Percentiles rank a stretch among this genome's conserved stretches.
phyloP scores from a whole-genome alignment of 805 yeast species.

The Zygosaccharomyces kombuchaensis region DNA sequence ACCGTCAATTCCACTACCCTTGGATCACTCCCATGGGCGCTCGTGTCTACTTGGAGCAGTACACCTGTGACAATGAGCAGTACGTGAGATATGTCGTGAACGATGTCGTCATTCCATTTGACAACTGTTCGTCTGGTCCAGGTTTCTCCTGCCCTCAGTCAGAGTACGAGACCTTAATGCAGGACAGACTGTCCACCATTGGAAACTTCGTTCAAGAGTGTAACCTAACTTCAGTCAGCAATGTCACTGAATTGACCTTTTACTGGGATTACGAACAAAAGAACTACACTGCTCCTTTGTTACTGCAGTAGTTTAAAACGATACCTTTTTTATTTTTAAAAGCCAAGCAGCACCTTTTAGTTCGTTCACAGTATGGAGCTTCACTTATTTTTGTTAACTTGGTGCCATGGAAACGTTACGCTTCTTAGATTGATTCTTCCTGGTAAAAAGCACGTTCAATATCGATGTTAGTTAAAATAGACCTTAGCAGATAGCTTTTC shows the following conservation, averaged over 20 bases:
- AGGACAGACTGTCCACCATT: too few species aligned
- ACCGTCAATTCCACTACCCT: constrained; percentile 43
- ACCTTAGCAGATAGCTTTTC: too few species aligned
- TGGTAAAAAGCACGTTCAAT: too few species aligned
- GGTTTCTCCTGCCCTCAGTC: constrained; percentile 45
- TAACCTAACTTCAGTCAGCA: constrained; percentile 19
- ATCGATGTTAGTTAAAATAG: too few species aligned
- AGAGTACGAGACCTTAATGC: constrained; percentile 27
- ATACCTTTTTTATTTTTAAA: too few species aligned
- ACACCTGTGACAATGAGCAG: constrained; percentile 38
- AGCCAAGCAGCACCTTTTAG: too few species aligned
- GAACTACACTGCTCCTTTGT: constrained; percentile 19
- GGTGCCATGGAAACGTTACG: too few species aligned
- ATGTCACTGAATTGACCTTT: constrained; percentile 22
- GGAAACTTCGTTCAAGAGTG: constrained; percentile 35
- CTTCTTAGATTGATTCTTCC: too few species aligned
- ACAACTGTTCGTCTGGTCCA: constrained; percentile 49
- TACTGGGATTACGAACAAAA: constrained; percentile 21
- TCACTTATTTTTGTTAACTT: too few species aligned
- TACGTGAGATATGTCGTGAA: constrained; percentile 50
- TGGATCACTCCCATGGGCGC: constrained; percentile 59
- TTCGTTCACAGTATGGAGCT: too few species aligned
- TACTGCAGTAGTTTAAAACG: background rate
- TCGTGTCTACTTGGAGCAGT: constrained; percentile 46
- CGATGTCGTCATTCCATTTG: constrained; percentile 52